A percentile compares a stretch with the other conserved stretches of the same genome.
Evolutionary conservation across 2,329 filamentous ascomycete species (phyloP).

Genomic region (Pseudogymnoascus sp.): DNA sequence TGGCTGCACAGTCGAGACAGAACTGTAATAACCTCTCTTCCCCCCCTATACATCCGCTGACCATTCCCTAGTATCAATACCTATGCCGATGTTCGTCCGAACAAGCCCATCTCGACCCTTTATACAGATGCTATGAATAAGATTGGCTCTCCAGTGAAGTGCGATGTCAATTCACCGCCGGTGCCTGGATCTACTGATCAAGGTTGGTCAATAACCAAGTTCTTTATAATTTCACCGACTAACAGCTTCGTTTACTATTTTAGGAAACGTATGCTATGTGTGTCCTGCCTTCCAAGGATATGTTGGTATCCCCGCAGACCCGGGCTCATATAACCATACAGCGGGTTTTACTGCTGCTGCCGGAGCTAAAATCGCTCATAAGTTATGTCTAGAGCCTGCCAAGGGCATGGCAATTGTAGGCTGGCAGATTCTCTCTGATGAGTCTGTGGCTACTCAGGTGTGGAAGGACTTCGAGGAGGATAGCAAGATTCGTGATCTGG

Average conservation of each 20-base stretch:
- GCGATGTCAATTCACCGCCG: background rate
- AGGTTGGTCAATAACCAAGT: background rate
- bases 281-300: conserved; percentile 11
- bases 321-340: conserved; percentile 8
- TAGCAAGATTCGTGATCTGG: background rate
- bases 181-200: conserved; percentile 12
- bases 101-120: background rate
- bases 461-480: conserved; percentile 6
- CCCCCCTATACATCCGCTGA: background rate
- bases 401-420: conserved; percentile 10
- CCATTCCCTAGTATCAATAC: background rate
- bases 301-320: conserved; percentile 10
- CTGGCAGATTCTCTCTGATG: conserved; percentile 9
- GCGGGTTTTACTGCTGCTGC: conserved; percentile 6
- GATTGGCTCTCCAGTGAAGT: background rate
- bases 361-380: conserved; percentile 8
- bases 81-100: conserved; percentile 6
- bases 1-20: conserved; percentile 9
- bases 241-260: background rate
- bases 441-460: conserved; percentile 6
- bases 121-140: conserved; percentile 5
- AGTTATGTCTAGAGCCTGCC: background rate
- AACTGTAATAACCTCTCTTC: conserved; percentile 2
- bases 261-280: conserved; percentile 13
- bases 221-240: background rate